Evolutionary conservation across 1,284 basidiomycete genomes (phyloP), one percentile per base, ranked within the genome.

Genomic region (Tylopilus microsporus): DNA sequence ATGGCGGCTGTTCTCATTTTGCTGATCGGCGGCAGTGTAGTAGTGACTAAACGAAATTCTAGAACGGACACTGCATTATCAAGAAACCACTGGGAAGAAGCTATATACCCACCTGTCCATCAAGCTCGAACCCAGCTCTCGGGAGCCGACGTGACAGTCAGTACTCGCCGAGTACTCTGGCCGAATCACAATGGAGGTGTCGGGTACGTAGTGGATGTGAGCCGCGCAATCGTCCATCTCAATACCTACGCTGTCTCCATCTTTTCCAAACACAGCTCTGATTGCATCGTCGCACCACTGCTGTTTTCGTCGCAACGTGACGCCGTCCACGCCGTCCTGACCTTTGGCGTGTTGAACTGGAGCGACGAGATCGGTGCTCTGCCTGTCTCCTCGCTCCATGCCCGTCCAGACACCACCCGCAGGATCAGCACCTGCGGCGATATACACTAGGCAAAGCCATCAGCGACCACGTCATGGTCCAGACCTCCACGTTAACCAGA

Each of bases 351-450:
- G 11, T 57, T 37, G 32, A 70, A 67, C 41, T 55, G 57, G 51
- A 72, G 8, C 19, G 61, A 53, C 10, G 66, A 66, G 21, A 43
- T 3, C 0, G 25, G 21, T 12, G 12, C 32, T 45, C 18, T 54
- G 4, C 18, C 51, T 19, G 53, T 64, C 19, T 62, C 62, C 34
- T 59, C 58, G 18, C 49, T 16, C 70, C 68, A 70, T 5, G 53
- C 52, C 3, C 53, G 54, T 34, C 65, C 67, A 32, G 59, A 62
- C 11, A 61, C 67, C 37, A 70, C 61, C 5, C 63, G 61, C 49
- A 72, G 46, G 13, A 70, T 70, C 48, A 73, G 25, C 60, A 70
- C 62, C 55, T 70, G 70, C 32, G 68, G 67, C 1, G 71, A 70
- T 61, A 70, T 62, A 36, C 63, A 62, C 68, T 69, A 16, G 37